Evolutionary conservation across 139 green algal genomes (phyloP).

Genomic region (Coelastrella sp.): DNA sequence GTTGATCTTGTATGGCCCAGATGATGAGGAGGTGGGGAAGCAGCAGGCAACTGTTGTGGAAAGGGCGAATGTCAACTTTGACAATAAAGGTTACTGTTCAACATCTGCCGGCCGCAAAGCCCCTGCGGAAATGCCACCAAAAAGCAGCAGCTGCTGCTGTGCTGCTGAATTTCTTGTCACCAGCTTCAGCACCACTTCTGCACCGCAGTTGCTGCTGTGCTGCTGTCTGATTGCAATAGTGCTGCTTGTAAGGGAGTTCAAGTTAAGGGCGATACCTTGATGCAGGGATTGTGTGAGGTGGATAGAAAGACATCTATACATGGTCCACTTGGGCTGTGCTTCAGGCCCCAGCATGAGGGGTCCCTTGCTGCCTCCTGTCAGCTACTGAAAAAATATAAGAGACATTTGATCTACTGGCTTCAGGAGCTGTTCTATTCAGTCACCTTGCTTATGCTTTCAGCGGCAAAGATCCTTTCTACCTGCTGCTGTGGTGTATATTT

Average conservation of each 20-base stretch:
- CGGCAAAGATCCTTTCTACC: background rate
- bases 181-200: background rate
- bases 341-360: too few species aligned
- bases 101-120: background rate
- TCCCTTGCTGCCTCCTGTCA: too few species aligned
- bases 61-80: background rate
- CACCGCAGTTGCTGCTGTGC: too few species aligned
- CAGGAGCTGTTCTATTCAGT: background rate
- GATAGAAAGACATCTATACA: too few species aligned
- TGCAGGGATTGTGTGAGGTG: too few species aligned
- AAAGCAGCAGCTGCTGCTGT: background rate
- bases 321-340: too few species aligned
- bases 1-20: conserved; percentile 14
- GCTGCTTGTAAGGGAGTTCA: too few species aligned
- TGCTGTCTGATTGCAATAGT: too few species aligned
- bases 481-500: background rate
- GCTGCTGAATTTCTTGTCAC: background rate
- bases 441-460: background rate
- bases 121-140: background rate
- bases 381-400: background rate
- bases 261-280: too few species aligned
- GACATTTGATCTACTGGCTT: background rate
- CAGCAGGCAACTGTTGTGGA: background rate
- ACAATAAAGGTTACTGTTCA: background rate
- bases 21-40: conserved; percentile 11